Conservation (phyloP, 768 basidiomycete genomes). For the Suillus cothurnatus region DNA sequence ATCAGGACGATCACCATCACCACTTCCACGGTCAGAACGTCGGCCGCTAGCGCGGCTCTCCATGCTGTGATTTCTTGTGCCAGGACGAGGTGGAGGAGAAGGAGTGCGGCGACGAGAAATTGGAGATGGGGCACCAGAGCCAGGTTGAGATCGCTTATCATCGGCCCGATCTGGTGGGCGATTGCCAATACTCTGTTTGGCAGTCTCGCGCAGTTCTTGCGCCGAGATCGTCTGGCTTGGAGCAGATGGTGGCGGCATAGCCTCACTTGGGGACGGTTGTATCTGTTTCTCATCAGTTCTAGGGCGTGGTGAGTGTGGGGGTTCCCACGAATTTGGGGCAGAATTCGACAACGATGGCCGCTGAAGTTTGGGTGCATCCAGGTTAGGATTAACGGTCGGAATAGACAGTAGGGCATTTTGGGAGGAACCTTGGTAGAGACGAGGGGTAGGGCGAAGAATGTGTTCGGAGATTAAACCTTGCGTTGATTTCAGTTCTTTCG, state of each 20-base stretch:
- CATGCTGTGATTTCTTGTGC: slow-evolving; percentile 67
- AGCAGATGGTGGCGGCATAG: slow-evolving; percentile 78
- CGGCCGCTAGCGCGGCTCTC: slow-evolving; percentile 77
- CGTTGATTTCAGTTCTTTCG: slow-evolving; percentile 26
- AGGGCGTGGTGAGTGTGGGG: slow-evolving; percentile 42
- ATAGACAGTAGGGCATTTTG: slow-evolving; percentile 20
- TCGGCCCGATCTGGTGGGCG: slow-evolving; percentile 42
- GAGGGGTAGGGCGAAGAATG: slow-evolving; percentile 15
- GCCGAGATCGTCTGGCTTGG: slow-evolving; percentile 81
- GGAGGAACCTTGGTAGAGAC: slow-evolving; percentile 19
- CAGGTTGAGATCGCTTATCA: slow-evolving; percentile 50
- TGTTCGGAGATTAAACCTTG: background rate
- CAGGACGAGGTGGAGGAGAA: slow-evolving; percentile 66
- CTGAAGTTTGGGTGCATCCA: slow-evolving; percentile 23
- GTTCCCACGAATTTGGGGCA: slow-evolving; percentile 33
- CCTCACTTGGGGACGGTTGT: slow-evolving; percentile 31
- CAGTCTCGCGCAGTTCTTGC: slow-evolving; percentile 79
- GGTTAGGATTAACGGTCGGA: slow-evolving; percentile 16
- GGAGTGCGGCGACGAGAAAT: slow-evolving; percentile 58
- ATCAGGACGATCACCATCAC: slow-evolving; percentile 48
- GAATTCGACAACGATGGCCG: slow-evolving; percentile 17
- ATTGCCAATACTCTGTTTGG: slow-evolving; percentile 61
- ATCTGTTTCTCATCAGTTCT: slow-evolving; percentile 42
- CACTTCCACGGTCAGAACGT: slow-evolving; percentile 51
- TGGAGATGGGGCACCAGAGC: slow-evolving; percentile 57